phyloP scores from a whole-genome alignment of 2,329 filamentous ascomycete genomes.

The Cladosporium colombiae region DNA sequence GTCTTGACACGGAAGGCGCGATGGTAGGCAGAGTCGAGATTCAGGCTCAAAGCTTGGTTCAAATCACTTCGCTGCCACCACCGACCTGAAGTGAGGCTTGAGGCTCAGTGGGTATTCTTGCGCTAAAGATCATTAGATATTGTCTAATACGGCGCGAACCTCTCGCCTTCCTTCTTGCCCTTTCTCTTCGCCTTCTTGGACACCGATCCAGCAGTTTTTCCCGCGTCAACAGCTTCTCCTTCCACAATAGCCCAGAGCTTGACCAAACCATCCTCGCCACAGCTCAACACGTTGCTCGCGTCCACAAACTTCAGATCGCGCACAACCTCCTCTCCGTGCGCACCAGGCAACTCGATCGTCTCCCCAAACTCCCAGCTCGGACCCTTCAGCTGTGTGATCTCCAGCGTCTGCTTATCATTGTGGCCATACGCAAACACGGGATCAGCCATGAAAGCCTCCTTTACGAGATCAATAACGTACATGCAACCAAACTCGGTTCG shows the following conservation, averaged over 20 bases:
- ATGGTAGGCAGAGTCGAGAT: neutral
- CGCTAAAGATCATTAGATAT: neutral
- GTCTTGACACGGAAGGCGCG: too few species aligned
- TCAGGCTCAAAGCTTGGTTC: neutral
- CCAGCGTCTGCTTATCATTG: conserved; percentile 32
- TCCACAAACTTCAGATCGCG: conserved; percentile 44
- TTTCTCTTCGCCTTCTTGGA: conserved; percentile 35
- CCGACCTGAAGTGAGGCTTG: neutral
- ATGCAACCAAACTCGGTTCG: conserved; percentile 66
- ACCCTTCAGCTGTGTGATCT: conserved; percentile 30
- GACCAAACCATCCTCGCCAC: conserved; percentile 52
- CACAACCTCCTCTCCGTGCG: conserved; percentile 52
- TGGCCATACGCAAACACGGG: conserved; percentile 37
- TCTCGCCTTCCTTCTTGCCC: conserved; percentile 40
- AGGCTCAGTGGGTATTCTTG: neutral
- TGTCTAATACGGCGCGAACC: conserved; percentile 42
- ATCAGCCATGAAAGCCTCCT: conserved; percentile 39
- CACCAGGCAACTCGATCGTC: conserved; percentile 40
- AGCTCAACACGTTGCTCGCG: conserved; percentile 42
- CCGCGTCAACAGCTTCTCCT: conserved; percentile 10
- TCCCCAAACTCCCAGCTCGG: conserved; percentile 34
- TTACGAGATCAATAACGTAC: conserved; percentile 70
- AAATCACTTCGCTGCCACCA: neutral
- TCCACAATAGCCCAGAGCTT: conserved; percentile 43
- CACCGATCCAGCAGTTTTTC: conserved; percentile 21